phyloP scores from a whole-genome alignment of 1,284 basidiomycete species.

The Leccinum pachyderme region DNA sequence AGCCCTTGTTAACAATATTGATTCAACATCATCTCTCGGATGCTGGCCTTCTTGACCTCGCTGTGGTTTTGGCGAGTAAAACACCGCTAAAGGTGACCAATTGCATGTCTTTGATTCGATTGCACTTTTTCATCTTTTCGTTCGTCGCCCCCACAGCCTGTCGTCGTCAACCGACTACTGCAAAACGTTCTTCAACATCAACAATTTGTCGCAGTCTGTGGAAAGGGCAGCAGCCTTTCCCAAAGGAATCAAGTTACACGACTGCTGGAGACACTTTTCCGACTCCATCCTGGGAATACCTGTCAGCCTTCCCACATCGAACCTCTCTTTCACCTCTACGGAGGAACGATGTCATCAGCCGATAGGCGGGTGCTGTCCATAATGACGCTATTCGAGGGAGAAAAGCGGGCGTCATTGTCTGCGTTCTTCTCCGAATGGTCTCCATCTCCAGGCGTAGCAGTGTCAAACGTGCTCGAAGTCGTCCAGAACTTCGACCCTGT shows the following conservation, averaged over 20 bases:
- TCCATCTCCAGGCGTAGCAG: slow-evolving; percentile 39
- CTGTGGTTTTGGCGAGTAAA: slow-evolving; percentile 41
- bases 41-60: slow-evolving; percentile 46
- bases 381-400: slow-evolving; percentile 76
- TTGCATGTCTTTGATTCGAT: background rate
- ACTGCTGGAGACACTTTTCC: slow-evolving; percentile 66
- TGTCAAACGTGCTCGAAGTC: slow-evolving; percentile 57
- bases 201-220: slow-evolving; percentile 50
- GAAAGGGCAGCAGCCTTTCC: slow-evolving; percentile 18
- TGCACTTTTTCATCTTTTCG: background rate
- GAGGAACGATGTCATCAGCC: slow-evolving; percentile 60
- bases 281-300: slow-evolving; percentile 73
- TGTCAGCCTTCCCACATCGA: slow-evolving; percentile 69
- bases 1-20: slow-evolving; percentile 69
- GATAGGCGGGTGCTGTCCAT: slow-evolving; percentile 73
- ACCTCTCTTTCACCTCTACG: slow-evolving; percentile 72
- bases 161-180: slow-evolving; percentile 49
- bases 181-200: slow-evolving; percentile 43
- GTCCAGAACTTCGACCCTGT: slow-evolving; percentile 70
- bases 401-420: slow-evolving; percentile 64
- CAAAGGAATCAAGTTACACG: slow-evolving; percentile 48
- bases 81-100: slow-evolving; percentile 35
- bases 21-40: slow-evolving; percentile 60
- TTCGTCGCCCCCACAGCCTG: slow-evolving; percentile 11
- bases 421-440: slow-evolving; percentile 67